A percentile compares a stretch with the other conserved stretches of the same genome.
These are phyloP conservation scores for Fusarium lateritium DNA, from an alignment of 2,329 filamentous ascomycete genomes.

Conservation along the genomic window DNA sequence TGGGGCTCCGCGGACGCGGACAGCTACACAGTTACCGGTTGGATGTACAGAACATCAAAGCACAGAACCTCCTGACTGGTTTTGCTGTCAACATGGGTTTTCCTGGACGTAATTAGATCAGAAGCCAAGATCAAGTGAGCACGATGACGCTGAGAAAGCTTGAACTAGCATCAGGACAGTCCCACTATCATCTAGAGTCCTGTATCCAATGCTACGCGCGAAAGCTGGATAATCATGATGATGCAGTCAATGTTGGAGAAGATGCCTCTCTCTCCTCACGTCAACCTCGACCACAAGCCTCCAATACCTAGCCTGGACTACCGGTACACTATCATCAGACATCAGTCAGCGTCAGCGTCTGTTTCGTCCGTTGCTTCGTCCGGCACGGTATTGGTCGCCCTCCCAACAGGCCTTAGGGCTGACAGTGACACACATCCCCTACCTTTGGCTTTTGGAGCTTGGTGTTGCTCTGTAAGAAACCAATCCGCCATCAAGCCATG, in stretches of 20 bases:
- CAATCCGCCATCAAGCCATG: background rate
- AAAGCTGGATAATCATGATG: slow-evolving; percentile 17
- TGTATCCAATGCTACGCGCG: background rate
- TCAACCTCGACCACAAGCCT: slow-evolving; percentile 1
- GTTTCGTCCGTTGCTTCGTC: slow-evolving; percentile 39
- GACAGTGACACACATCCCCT: slow-evolving; percentile 34
- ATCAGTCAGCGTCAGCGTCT: slow-evolving; percentile 33
- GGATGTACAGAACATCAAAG: background rate
- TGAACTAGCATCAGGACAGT: background rate
- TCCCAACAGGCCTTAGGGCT: slow-evolving; percentile 39
- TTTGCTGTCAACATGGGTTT: background rate
- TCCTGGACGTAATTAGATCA: background rate
- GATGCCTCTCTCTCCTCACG: background rate
- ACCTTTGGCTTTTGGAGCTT: slow-evolving; percentile 9
- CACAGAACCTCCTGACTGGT: background rate
- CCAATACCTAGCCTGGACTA: slow-evolving; percentile 1
- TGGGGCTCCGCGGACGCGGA: slow-evolving; percentile 27
- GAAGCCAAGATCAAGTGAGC: background rate
- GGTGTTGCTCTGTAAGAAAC: slow-evolving; percentile 17
- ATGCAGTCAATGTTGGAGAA: slow-evolving; percentile 9
- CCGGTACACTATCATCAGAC: background rate
- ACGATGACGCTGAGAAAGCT: background rate
- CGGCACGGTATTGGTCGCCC: slow-evolving; percentile 19
- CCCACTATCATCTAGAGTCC: background rate
- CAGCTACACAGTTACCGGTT: background rate